phyloP scores from a whole-genome alignment of 768 basidiomycete genomes.

The Baorangia bicolor region DNA sequence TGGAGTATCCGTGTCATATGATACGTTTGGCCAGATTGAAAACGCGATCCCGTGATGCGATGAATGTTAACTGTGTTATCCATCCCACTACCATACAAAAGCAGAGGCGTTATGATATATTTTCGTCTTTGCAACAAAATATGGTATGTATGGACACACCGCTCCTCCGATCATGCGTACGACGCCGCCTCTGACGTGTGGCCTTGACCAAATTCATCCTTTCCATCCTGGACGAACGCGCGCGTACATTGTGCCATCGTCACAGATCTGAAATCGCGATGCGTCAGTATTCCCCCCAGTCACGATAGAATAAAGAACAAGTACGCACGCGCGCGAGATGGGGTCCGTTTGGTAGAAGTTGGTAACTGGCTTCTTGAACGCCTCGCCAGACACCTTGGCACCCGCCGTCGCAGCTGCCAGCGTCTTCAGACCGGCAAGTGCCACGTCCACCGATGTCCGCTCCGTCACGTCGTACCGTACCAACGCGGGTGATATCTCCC shows the following conservation, averaged over 20 bases:
- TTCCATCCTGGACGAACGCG: conserved; percentile 75
- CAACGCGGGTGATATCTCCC: conserved; percentile 92
- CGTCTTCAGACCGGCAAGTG: conserved; percentile 63
- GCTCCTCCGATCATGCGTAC: conserved; percentile 10
- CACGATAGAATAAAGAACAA: background rate
- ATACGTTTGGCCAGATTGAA: background rate
- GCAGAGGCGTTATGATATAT: conserved; percentile 1
- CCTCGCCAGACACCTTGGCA: conserved; percentile 54
- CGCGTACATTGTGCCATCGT: conserved; percentile 95
- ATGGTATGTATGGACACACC: background rate
- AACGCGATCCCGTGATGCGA: too few relatives aligned
- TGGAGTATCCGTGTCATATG: too few relatives aligned
- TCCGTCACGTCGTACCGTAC: conserved; percentile 85
- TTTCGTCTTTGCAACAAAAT: conserved; percentile 8
- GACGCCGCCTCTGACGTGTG: conserved; percentile 2
- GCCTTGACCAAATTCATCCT: conserved; percentile 1
- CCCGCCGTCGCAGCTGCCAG: conserved; percentile 51
- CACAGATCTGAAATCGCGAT: conserved; percentile 56
- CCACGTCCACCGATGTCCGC: conserved; percentile 68
- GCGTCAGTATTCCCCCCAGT: background rate
- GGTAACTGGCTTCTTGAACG: conserved; percentile 75
- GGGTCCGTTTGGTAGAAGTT: conserved; percentile 98
- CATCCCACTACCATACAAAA: background rate
- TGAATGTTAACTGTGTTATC: too few relatives aligned
- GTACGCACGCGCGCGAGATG: conserved; percentile 86